Evolutionary conservation across 495 filamentous ascomycete genomes (phyloP).

Genomic region (Lineolata rhizophorae): DNA sequence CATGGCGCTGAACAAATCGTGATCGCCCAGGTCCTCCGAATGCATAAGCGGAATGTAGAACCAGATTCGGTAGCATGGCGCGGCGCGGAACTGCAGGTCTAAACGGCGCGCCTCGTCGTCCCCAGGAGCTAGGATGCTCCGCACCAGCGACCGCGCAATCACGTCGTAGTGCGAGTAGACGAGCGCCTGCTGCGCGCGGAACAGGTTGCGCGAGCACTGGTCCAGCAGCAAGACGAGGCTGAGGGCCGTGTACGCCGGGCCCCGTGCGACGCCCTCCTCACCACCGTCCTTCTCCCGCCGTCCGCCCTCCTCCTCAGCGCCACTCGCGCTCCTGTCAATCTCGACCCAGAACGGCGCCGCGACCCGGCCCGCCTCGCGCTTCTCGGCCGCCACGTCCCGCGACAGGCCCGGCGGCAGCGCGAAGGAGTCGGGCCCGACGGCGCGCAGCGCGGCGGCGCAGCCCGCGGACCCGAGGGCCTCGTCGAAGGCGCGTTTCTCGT

Average conservation of each 20-base stretch:
- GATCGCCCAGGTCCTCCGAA: constrained; percentile 18
- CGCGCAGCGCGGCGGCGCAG: too few species aligned
- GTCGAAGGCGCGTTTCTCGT: constrained; percentile 16
- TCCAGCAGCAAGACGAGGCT: constrained; percentile 24
- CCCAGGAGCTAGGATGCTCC: not conserved
- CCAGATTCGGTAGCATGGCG: constrained; percentile 16
- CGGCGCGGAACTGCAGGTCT: constrained; percentile 7
- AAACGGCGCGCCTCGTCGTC: constrained; percentile 2
- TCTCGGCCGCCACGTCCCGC: constrained; percentile 6
- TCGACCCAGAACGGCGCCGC: constrained; percentile 17
- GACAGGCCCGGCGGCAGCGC: constrained; percentile 12
- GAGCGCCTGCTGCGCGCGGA: constrained; percentile 14
- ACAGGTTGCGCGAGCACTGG: constrained; percentile 26
- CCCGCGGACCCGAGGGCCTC: constrained; percentile 15
- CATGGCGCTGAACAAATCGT: constrained; percentile 9
- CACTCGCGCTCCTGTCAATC: constrained; percentile 8
- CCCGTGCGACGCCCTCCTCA: constrained; percentile 3
- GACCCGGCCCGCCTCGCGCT: constrained; percentile 5
- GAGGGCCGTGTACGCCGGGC: constrained; percentile 13
- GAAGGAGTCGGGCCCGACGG: constrained; percentile 15
- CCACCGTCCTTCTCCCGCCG: constrained; percentile 4
- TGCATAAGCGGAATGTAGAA: constrained; percentile 24
- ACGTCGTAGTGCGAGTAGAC: constrained; percentile 27
- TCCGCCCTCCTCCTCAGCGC: too few species aligned
- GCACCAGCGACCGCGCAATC: constrained; percentile 12